Percentiles rank a stretch among this genome's conserved stretches.
Conservation (phyloP, 164 flowering plant genomes). For the Santalum album region DNA sequence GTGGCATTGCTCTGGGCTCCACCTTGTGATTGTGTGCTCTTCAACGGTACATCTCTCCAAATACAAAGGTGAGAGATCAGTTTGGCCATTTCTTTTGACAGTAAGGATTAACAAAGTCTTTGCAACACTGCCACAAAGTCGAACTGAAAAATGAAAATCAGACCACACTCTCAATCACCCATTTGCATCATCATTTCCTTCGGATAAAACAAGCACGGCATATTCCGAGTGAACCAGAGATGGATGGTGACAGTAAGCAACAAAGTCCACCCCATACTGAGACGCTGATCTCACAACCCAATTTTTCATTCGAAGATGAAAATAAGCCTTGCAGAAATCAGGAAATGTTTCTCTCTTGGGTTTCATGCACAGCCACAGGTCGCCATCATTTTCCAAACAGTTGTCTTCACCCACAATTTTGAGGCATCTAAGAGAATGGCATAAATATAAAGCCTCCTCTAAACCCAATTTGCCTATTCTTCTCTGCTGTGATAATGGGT, state of each 20-base stretch:
- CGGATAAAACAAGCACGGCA: slow-evolving; percentile 50
- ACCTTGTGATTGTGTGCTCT: no score
- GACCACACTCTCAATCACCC: slow-evolving; percentile 57
- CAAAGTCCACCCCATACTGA: slow-evolving; percentile 80
- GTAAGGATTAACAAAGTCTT: no score
- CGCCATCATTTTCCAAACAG: slow-evolving; percentile 14
- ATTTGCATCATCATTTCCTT: slow-evolving; percentile 20
- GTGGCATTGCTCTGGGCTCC: no score
- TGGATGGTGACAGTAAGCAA: slow-evolving; percentile 70
- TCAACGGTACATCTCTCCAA: no score
- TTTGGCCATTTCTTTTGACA: no score
- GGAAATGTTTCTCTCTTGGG: slow-evolving; percentile 36
- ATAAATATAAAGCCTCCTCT: slow-evolving; percentile 62
- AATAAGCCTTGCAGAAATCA: slow-evolving; percentile 49
- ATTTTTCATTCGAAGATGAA: slow-evolving; percentile 61
- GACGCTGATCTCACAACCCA: slow-evolving; percentile 79
- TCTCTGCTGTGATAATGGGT: no score
- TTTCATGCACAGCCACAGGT: slow-evolving; percentile 51
- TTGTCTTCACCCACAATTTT: slow-evolving; percentile 24
- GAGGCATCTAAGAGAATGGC: slow-evolving; percentile 40
- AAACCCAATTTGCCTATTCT: slow-evolving; percentile 43
- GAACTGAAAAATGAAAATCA: no score
- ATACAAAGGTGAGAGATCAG: no score
- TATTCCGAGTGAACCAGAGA: slow-evolving; percentile 71
- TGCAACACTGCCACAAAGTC: no score